phyloP scores from a whole-genome alignment of 768 basidiomycete species.

The Lyophyllum shimeji region DNA sequence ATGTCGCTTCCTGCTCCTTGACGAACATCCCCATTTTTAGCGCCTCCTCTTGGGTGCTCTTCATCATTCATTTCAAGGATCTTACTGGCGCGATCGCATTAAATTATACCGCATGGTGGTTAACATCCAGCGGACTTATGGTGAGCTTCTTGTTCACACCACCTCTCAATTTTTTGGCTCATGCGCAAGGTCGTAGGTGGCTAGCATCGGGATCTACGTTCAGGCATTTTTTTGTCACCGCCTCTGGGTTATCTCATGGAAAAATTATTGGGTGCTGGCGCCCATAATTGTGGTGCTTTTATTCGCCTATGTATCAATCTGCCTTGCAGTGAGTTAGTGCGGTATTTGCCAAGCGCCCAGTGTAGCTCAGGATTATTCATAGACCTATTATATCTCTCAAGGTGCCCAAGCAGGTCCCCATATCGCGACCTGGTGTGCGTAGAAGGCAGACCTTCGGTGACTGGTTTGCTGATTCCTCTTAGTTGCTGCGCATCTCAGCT shows the following conservation, averaged over 20 bases:
- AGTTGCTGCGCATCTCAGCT: constrained; percentile 28
- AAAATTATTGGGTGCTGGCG: constrained; percentile 19
- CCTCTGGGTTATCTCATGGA: constrained; percentile 27
- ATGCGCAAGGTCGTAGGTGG: constrained; percentile 20
- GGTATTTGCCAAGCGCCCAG: neutral
- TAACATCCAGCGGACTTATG: constrained; percentile 28
- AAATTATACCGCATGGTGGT: constrained; percentile 33
- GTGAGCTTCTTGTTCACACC: constrained; percentile 12
- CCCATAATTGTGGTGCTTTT: constrained; percentile 23
- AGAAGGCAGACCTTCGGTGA: neutral
- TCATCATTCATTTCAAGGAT: constrained; percentile 27
- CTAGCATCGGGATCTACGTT: constrained; percentile 30
- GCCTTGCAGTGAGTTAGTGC: constrained; percentile 22
- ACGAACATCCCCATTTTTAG: constrained; percentile 14
- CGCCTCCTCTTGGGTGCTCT: constrained; percentile 29
- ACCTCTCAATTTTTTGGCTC: neutral
- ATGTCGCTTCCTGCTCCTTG: neutral
- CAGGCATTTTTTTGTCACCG: constrained; percentile 32
- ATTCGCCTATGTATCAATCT: constrained; percentile 28
- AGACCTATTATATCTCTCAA: constrained; percentile 28
- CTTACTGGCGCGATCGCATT: constrained; percentile 26
- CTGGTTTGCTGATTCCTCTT: neutral
- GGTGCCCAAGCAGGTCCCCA: constrained; percentile 11
- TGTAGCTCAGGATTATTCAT: neutral
- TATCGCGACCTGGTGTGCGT: constrained; percentile 27